Evolutionary conservation across 495 filamentous ascomycete species (phyloP), one percentile per base, ranked within the genome.

Genomic region (Penicillium daleae): DNA sequence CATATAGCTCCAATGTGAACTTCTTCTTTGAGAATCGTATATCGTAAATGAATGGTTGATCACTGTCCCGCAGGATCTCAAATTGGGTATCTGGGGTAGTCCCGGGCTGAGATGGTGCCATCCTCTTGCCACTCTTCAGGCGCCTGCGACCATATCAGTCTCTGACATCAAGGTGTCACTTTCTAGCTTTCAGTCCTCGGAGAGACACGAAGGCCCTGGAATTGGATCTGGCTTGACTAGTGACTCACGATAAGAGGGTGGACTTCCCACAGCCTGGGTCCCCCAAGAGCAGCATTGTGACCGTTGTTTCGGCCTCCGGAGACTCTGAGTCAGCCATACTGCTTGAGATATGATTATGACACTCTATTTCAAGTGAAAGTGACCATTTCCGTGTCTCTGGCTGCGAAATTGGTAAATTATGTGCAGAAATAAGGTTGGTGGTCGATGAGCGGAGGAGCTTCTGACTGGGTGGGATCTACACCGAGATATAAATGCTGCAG

Each of bases 41-140:
- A 54, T 92, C 84, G 72, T 92, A 95, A 54, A 89, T 76, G 74
- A 91, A 96, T 15, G 93, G 93, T 74, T 97, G 93, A 71, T 96
- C 86, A 60, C 82, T 72, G 78, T 96, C 91, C 50, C 83, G 85
- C 35, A 96, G 82, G 29, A 83, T 69, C 68, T 59, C 78, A 67
- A 8, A 73, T 12, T 48, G 35, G 19, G 31, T 57, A 27, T 61
- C 56, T 31, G 35, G 27, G 1, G 46, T 26, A 33, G 44, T 22
- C 6, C 53, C 39, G 19, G 59, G 35, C 24, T 61, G 31, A n/a
- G 61, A 40, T 55, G 50, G 51, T 33, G 58, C 37, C 19, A 29
- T 59, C 17, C 65, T 52, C 40, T 62, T 68, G 46, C 66, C 65
- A 52, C 64, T 70, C 50, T 77, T 76, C 12, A 75, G 60, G 17